Percentiles rank a stretch among this genome's conserved stretches.
phyloP scores from a whole-genome alignment of 1,284 basidiomycete species.

The Boletus sp. region DNA sequence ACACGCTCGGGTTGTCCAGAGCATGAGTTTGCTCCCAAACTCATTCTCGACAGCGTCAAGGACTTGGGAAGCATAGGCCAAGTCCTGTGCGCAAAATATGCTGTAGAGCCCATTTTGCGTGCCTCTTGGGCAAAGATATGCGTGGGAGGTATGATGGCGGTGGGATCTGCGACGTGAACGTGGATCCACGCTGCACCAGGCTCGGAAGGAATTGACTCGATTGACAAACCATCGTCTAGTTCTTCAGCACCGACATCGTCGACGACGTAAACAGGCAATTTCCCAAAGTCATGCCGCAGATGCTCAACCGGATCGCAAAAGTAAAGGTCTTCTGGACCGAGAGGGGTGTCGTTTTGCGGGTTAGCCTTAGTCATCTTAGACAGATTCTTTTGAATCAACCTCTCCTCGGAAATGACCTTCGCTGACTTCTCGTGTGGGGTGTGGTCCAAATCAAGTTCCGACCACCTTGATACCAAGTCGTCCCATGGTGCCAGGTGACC shows the following conservation, averaged over 20 bases:
- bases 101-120: conserved; percentile 44
- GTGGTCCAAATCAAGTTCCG: conserved; percentile 34
- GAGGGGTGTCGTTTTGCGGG: conserved; percentile 20
- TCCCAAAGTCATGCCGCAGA: conserved; percentile 82
- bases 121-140: conserved; percentile 61
- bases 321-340: conserved; percentile 59
- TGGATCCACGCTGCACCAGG: conserved; percentile 78
- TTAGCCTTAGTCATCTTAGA: conserved; percentile 7
- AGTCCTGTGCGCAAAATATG: conserved; percentile 65
- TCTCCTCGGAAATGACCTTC: conserved; percentile 32
- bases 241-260: conserved; percentile 83
- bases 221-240: conserved; percentile 90
- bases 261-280: conserved; percentile 83
- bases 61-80: conserved; percentile 66
- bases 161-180: conserved; percentile 92
- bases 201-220: conserved; percentile 61
- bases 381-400: conserved; percentile 33
- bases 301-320: conserved; percentile 54
- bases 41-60: conserved; percentile 48
- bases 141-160: conserved; percentile 68
- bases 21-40: conserved; percentile 47
- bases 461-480: conserved; percentile 44
- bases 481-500: conserved; percentile 77
- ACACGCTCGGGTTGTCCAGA: conserved; percentile 48
- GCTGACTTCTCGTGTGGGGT: conserved; percentile 34